These are phyloP conservation scores for Cordyceps tenuipes DNA, from an alignment of 2,329 filamentous ascomycete species.

Conservation along the genomic window DNA sequence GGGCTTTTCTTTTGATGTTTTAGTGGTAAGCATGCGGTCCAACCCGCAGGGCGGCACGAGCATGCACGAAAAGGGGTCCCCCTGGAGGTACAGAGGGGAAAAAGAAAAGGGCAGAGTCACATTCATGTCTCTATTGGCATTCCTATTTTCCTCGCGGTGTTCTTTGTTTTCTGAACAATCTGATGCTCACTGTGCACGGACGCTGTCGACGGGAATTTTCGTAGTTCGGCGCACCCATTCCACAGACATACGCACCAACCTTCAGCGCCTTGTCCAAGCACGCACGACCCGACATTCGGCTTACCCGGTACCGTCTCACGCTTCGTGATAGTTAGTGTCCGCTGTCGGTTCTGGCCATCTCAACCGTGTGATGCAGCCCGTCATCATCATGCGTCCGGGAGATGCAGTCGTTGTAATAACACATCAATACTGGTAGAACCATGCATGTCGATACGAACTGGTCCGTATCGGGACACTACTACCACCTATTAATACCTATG, in stretches of 20 bases:
- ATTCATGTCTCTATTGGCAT: neutral
- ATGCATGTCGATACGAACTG: neutral
- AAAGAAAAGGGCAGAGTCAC: too few species aligned
- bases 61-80: conserved; percentile 5
- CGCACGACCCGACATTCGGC: too few species aligned
- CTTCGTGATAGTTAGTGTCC: neutral
- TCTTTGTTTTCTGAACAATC: neutral
- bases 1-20: conserved; percentile 8
- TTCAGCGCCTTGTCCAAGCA: too few species aligned
- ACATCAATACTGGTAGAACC: neutral
- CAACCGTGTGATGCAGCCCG: neutral
- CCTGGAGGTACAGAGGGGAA: neutral
- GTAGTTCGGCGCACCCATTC: too few species aligned
- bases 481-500: neutral
- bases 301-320: too few species aligned
- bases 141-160: neutral
- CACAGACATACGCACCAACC: too few species aligned
- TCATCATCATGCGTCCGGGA: neutral
- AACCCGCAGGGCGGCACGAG: neutral
- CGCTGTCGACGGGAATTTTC: too few species aligned
- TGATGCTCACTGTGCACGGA: neutral
- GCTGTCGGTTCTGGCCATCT: neutral
- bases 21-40: neutral
- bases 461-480: neutral
- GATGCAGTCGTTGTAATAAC: neutral